phyloP scores from a whole-genome alignment of 2,329 filamentous ascomycete genomes.

The Paecilomyces formosus region DNA sequence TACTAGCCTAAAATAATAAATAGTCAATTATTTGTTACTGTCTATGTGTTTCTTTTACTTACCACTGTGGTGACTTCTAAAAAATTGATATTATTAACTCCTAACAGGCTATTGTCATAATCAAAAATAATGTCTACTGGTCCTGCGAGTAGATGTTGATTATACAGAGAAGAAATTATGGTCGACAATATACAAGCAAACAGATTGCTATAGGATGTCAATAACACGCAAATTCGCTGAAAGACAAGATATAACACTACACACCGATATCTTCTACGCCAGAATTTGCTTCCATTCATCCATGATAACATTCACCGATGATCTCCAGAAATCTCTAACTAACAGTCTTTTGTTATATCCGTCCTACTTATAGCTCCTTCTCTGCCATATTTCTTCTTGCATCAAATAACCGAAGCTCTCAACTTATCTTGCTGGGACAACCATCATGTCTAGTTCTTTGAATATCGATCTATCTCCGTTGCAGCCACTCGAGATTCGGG shows the following conservation, averaged over 20 bases:
- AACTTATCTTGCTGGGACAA: not conserved
- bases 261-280: not conserved
- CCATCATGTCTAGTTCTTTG: not conserved
- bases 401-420: not conserved
- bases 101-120: no score
- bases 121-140: no score
- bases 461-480: not conserved
- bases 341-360: not conserved
- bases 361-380: not conserved
- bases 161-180: no score
- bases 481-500: not conserved
- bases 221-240: not conserved
- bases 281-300: not conserved
- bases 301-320: not conserved
- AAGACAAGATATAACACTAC: not conserved
- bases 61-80: no score
- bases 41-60: no score
- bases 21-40: no score
- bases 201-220: not conserved
- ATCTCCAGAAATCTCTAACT: not conserved
- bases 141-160: no score
- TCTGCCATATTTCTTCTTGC: not conserved
- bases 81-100: no score
- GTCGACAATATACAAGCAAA: not conserved
- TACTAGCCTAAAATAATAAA: no score